Evolutionary conservation across 2,329 filamentous ascomycete species (phyloP).

Genomic region (Ophiostoma piceae): DNA sequence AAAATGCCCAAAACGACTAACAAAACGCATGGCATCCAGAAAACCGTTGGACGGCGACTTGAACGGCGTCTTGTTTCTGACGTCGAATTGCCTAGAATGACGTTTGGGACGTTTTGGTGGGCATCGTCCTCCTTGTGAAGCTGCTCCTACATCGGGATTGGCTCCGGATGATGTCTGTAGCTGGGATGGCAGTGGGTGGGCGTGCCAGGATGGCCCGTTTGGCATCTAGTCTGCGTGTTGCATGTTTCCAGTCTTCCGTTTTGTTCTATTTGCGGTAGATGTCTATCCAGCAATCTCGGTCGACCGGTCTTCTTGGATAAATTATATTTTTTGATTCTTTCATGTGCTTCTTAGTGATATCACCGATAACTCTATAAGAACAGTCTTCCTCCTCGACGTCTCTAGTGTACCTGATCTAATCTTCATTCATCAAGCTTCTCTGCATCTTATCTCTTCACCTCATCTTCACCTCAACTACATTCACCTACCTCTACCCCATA

Average conservation of each 20-base stretch:
- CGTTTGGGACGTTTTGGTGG: neutral
- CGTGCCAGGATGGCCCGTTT: constrained; percentile 4
- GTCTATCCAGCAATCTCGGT: neutral
- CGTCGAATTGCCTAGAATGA: constrained; percentile 4
- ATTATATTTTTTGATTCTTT: neutral
- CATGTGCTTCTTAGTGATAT: neutral
- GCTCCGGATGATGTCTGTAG: neutral
- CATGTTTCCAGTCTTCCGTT: neutral
- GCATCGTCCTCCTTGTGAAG: neutral
- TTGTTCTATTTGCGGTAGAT: neutral
- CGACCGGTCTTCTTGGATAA: neutral
- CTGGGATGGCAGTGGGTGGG: constrained; percentile 12
- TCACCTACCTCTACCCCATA: neutral
- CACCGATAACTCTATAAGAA: neutral
- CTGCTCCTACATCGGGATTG: constrained; percentile 3
- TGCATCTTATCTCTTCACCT: no score
- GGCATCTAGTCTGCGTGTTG: neutral
- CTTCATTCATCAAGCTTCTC: constrained; percentile 1
- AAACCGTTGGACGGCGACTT: neutral
- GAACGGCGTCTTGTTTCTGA: constrained; percentile 11
- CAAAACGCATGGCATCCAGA: neutral
- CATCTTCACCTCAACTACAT: neutral
- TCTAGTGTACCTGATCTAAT: neutral
- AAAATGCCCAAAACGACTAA: neutral
- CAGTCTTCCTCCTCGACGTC: neutral